Evolutionary conservation across 352 stramenopile species (phyloP).

Genomic region (Globisporangium takayamanum): DNA sequence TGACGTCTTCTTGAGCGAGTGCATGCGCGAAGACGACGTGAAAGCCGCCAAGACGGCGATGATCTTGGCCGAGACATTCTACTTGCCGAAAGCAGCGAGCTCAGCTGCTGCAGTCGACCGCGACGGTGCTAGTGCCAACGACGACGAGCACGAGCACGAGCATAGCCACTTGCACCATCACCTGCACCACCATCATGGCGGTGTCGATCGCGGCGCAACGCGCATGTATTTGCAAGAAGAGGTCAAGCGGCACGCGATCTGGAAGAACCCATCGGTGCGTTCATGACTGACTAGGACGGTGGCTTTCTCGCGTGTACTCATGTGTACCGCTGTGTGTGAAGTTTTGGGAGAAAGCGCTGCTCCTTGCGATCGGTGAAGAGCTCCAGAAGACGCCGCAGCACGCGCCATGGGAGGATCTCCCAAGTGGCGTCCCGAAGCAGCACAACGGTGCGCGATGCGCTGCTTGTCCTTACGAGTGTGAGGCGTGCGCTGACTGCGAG

Average conservation of each 20-base stretch:
- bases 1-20: conserved; percentile 66
- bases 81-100: conserved; percentile 21
- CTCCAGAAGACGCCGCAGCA: conserved; percentile 70
- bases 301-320: not conserved
- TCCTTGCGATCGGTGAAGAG: conserved; percentile 78
- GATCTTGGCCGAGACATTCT: conserved; percentile 85
- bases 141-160: not conserved
- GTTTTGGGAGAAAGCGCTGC: conserved; percentile 84
- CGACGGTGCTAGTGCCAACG: not conserved
- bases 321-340: conserved; percentile 11
- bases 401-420: conserved; percentile 75
- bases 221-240: conserved; percentile 77
- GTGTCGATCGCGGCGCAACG: conserved; percentile 29
- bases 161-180: conserved; percentile 10
- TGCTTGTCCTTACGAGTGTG: not conserved
- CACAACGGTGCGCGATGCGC: conserved; percentile 23
- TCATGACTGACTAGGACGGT: not conserved
- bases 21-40: conserved; percentile 69
- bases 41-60: conserved; percentile 85
- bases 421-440: conserved; percentile 40
- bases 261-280: conserved; percentile 69
- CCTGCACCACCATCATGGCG: conserved; percentile 10
- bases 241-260: conserved; percentile 82
- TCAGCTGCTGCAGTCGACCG: not conserved
- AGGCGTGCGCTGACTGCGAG: not conserved